These are phyloP conservation scores for Botrytis paeoniae DNA, from an alignment of 2,329 filamentous ascomycete species.

Conservation along the genomic window DNA sequence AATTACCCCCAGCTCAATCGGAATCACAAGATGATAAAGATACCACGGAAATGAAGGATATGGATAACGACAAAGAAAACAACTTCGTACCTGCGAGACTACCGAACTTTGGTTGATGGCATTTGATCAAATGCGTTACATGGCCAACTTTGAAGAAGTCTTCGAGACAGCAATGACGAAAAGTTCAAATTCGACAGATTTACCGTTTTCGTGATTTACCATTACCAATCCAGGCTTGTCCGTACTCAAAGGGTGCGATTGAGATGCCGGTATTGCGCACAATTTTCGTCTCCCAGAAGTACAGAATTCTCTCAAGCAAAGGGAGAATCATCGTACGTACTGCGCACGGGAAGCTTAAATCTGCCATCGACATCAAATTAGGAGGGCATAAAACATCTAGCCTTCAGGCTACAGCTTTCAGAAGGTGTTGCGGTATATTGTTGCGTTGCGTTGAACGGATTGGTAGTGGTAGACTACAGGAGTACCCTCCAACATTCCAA, in stretches of 20 bases:
- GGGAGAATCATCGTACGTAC: conserved; percentile 57
- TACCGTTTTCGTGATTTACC: conserved; percentile 63
- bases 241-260: conserved; percentile 71
- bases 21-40: neutral
- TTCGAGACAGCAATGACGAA: conserved; percentile 57
- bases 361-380: neutral
- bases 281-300: conserved; percentile 84
- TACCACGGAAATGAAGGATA: neutral
- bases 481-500: neutral
- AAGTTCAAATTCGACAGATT: conserved; percentile 71
- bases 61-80: conserved; percentile 23
- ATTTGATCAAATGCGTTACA: neutral
- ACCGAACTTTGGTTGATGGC: conserved; percentile 48
- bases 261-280: conserved; percentile 83
- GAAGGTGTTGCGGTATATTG: no score
- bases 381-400: neutral
- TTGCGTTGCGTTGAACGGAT: neutral
- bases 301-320: conserved; percentile 57
- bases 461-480: conserved; percentile 19
- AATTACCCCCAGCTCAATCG: neutral
- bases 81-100: conserved; percentile 58
- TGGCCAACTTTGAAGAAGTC: neutral
- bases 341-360: neutral
- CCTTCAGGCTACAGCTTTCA: neutral
- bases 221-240: conserved; percentile 68